Percentiles rank a stretch among this genome's conserved stretches.
phyloP scores from a whole-genome alignment of 2,329 filamentous ascomycete species.

The Aspergillus bombycis region DNA sequence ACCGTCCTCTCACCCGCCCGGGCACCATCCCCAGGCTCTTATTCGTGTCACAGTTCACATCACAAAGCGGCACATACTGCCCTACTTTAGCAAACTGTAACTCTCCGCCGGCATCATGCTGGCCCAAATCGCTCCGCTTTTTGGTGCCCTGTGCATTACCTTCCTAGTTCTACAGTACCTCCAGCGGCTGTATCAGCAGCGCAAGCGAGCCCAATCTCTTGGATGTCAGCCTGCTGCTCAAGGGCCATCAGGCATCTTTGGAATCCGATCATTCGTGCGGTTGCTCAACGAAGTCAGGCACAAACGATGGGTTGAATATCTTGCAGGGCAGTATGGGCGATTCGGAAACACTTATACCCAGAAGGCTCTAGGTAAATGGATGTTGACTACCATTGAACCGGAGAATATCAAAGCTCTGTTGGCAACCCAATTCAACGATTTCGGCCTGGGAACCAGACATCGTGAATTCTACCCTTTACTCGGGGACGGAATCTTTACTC shows the following conservation, averaged over 20 bases:
- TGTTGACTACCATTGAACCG: conserved; percentile 40
- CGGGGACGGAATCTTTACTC: conserved; percentile 61
- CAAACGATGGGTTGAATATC: conserved; percentile 35
- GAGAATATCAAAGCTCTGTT: conserved; percentile 82
- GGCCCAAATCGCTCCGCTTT: conserved; percentile 20
- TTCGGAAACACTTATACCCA: conserved; percentile 32
- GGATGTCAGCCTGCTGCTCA: conserved; percentile 27
- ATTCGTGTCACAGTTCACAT: neutral
- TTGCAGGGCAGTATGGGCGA: conserved; percentile 27
- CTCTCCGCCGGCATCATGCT: conserved; percentile 24
- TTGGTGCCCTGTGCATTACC: conserved; percentile 23
- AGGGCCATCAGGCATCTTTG: conserved; percentile 22
- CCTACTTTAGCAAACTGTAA: neutral
- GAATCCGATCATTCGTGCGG: conserved; percentile 29
- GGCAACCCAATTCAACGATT: conserved; percentile 80
- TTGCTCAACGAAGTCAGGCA: conserved; percentile 30
- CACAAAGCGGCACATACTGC: neutral
- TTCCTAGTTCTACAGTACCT: conserved; percentile 29
- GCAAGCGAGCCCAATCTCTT: conserved; percentile 29
- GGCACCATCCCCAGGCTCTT: neutral
- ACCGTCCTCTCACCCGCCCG: neutral
- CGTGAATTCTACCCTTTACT: conserved; percentile 59
- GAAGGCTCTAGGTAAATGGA: conserved; percentile 20
- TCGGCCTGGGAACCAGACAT: conserved; percentile 76
- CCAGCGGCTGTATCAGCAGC: conserved; percentile 25